phyloP scores from a whole-genome alignment of 78 protist genomes.

The Emiliania huxleyi region DNA sequence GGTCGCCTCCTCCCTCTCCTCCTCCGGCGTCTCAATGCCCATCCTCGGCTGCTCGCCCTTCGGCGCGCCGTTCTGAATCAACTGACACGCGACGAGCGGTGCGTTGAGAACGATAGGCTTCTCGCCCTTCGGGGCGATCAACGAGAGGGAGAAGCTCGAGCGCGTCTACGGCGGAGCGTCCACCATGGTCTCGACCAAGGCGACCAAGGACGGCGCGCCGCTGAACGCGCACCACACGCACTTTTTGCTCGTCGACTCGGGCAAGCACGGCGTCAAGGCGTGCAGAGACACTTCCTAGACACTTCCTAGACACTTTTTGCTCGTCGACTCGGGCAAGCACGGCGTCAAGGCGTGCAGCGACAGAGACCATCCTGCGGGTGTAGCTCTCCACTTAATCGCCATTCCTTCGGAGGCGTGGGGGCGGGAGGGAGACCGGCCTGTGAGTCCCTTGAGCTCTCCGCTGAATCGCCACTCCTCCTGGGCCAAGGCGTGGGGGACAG shows the following conservation, averaged over 20 bases:
- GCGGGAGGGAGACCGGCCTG: too few species aligned
- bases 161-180: too few species aligned
- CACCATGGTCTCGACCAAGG: background rate
- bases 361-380: too few species aligned
- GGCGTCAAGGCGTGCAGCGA: too few species aligned
- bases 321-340: too few species aligned
- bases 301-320: too few species aligned
- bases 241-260: background rate
- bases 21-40: background rate
- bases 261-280: background rate
- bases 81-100: background rate
- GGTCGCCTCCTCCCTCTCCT: background rate
- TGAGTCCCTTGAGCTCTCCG: too few species aligned
- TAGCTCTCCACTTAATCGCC: too few species aligned
- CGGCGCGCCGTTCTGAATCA: background rate
- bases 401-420: too few species aligned
- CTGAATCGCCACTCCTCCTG: too few species aligned
- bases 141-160: background rate
- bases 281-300: too few species aligned
- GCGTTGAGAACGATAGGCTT: too few species aligned
- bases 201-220: background rate
- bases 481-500: background rate
- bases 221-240: conserved; percentile 1
- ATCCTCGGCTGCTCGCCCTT: background rate
- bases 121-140: background rate